Evolutionary conservation across 176 grass and related monocot species (phyloP), one percentile per base, ranked within the genome.

Genomic region (Phyllostachys edulis): DNA sequence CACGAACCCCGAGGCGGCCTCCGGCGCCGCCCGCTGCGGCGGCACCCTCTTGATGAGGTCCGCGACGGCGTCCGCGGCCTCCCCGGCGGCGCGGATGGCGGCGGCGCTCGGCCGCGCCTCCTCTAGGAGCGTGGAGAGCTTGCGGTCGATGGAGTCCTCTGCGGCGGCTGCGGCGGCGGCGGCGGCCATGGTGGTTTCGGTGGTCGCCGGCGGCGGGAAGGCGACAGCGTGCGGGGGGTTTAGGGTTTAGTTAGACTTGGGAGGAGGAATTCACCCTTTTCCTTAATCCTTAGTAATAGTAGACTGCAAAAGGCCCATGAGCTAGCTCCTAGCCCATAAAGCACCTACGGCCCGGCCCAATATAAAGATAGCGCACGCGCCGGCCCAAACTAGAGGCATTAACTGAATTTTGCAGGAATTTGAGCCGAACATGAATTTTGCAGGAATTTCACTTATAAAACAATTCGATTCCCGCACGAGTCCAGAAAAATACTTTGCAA

Each of bases 101-200:
- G 70, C 37, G 21, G 71, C 71, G 23, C 80, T 87, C 61, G 92
- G 90, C 10, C 81, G 71, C 4, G 89, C 89, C 61, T 91, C 85
- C 46, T 83, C 78, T n/a, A 98, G 45, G 46, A 98, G 89, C 63
- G 73, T 39, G 42, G 86, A 71, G 62, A 95, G 62, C 90, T 92
- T 98, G 70, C 84, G 74, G 6, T 89, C 85, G 37, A 92, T 80
- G 49, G 93, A 90, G 60, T 71, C 56, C 2, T 85, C 77, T 0
- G 36, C 36, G 23, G 29, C 29, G 1, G 29, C 29, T 0, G 32
- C 57, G 1, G 29, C 29, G 29, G 32, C 57, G 46, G 82, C 77
- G 73, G 79, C 14, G 20, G 14, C 81, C 89, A 89, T 89, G 32
- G 18, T 68, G 47, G 63, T 4, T 62, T 71, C 60, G n/a, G 34